Conservation (phyloP, 129 eudicot species). For the Flaveria robusta region DNA sequence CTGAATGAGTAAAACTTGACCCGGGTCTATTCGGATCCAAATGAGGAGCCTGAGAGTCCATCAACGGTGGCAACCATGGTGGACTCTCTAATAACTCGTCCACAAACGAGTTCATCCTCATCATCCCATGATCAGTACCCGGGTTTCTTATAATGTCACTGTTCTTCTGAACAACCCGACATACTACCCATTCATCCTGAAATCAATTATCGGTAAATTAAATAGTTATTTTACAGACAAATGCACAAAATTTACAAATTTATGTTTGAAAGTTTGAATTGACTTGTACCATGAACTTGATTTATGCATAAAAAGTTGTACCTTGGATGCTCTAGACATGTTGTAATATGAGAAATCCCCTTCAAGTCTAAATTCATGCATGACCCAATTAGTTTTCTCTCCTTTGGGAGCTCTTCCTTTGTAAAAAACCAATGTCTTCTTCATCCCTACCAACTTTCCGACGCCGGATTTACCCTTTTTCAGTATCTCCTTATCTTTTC, state of each 20-base stretch:
- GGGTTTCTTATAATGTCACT: constrained; percentile 38
- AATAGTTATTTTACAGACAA: not conserved
- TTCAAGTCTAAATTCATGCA: constrained; percentile 88
- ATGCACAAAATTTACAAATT: not conserved
- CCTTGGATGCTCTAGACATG: constrained; percentile 70
- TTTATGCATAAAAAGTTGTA: constrained; percentile 18
- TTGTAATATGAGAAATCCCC: constrained; percentile 74
- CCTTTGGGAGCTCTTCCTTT: constrained; percentile 94
- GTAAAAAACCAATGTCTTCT: constrained; percentile 88
- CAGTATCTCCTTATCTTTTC: constrained; percentile 79
- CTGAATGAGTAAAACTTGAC: constrained; percentile 23
- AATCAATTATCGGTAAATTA: constrained; percentile 1
- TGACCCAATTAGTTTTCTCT: constrained; percentile 83
- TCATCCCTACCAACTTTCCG: constrained; percentile 71
- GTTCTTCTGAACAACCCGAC: constrained; percentile 66
- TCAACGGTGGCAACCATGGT: constrained; percentile 54
- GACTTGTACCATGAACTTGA: not conserved
- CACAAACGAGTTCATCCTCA: constrained; percentile 55
- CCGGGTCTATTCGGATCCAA: constrained; percentile 18
- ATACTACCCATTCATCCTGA: constrained; percentile 80
- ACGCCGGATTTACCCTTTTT: constrained; percentile 41
- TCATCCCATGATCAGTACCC: constrained; percentile 22
- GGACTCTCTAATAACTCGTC: constrained; percentile 55
- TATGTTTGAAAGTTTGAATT: not conserved
- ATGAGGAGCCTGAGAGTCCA: constrained; percentile 35